Base-by-base conservation (phyloP, 2,329 filamentous ascomycete genomes). In the Talaromyces marneffei region DNA sequence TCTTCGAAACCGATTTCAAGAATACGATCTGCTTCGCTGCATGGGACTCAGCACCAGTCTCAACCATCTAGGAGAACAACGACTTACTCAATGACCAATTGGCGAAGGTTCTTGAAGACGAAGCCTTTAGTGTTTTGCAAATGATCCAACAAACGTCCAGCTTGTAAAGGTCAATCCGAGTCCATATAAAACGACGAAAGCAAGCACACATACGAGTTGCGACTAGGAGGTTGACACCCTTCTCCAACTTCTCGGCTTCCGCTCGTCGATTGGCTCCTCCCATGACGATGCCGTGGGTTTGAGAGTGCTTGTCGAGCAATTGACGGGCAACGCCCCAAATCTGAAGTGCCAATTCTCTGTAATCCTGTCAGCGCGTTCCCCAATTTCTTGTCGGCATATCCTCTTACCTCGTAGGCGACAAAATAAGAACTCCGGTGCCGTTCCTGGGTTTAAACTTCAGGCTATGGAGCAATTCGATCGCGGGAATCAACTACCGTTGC, bases 1-100 rank as follows among this genome's bases (percentile, higher is more conserved):
- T 97, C 94, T 76, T 99, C 94, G 82, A 99, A 99, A 69, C 94
- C 93, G 65, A 97, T 91, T 78, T 99, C 94, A 48, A 99, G 80
- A 65, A 99, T 97, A 53, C 94, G 88, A 74, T 99, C 94, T 18
- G 94, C 94, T 78, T 99, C 94, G 35, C 60, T 62, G 33, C 7
- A 37, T 33, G 10, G 20, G 7, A n/a, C 50, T 62, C 35, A 55
- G 60, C 29, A 3, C 2, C n/a, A 31, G 5, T 33, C 31, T 16
- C 9, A 23, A 12, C 12, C 18, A 59, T 4, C 16, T 4, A 10
- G 20, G 33, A 12, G 18, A 31, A 23, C 7, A 14, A 33, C 29
- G 2, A 33, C 56, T 40, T 39, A 62, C 60, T 99, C 94, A 67
- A 97, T 97, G 67, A 99, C 85, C 37, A 99, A 82, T 1, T 91